Conservation (phyloP, 495 filamentous ascomycete species). For the Penicillium pancosmium region DNA sequence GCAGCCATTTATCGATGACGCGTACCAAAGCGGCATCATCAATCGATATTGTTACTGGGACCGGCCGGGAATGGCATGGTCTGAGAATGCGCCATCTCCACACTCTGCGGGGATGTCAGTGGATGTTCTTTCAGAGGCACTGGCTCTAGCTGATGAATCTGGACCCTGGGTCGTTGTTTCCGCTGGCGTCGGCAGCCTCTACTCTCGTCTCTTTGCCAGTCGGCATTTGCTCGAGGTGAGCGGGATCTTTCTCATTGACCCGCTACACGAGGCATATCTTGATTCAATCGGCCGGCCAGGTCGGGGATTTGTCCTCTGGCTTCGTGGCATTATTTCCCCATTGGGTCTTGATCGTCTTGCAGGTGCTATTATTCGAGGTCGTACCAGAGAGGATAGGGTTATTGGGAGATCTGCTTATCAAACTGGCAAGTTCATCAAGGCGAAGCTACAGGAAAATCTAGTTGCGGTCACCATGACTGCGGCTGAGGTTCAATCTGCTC, state of each 20-base stretch:
- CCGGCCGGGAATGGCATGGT: conserved; percentile 86
- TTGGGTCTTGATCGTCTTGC: conserved; percentile 78
- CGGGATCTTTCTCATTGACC: conserved; percentile 84
- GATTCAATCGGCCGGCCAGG: conserved; percentile 61
- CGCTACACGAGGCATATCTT: conserved; percentile 83
- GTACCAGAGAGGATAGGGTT: conserved; percentile 79
- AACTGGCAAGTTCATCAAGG: conserved; percentile 78
- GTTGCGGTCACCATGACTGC: conserved; percentile 80
- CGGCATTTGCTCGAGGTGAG: conserved; percentile 70
- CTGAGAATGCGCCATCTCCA: conserved; percentile 91
- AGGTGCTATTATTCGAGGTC: conserved; percentile 77
- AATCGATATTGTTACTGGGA: conserved; percentile 93
- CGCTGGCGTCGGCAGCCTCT: conserved; percentile 80
- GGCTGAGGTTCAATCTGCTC: conserved; percentile 75
- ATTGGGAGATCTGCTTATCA: conserved; percentile 78
- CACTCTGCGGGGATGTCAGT: conserved; percentile 88
- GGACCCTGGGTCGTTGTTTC: conserved; percentile 79
- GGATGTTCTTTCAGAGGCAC: conserved; percentile 81
- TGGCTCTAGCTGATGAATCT: conserved; percentile 76
- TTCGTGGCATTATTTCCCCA: conserved; percentile 80
- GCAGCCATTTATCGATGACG: conserved; percentile 66
- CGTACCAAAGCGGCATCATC: conserved; percentile 74
- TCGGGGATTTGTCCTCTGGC: conserved; percentile 83
- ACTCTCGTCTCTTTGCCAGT: conserved; percentile 85
- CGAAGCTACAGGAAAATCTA: conserved; percentile 89